phyloP scores from a whole-genome alignment of 345 rosid genomes.

The sweet orange (Citrus sinensis) region DVS_A1.0 CM039162.1:3600501-3601000 shows the following conservation, averaged over 20 bases:
- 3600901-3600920: background rate
- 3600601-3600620: too few relatives aligned
- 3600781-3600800: constrained; percentile 98
- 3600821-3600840: constrained; percentile 94
- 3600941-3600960: background rate
- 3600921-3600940: background rate
- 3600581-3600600: too few relatives aligned
- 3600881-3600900: constrained; percentile 11
- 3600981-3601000: background rate
- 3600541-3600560: background rate
- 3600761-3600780: constrained; percentile 43
- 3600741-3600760: background rate
- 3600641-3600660: too few relatives aligned
- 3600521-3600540: background rate
- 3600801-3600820: constrained; percentile 82
- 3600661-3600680: background rate
- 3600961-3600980: background rate
- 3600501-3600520: background rate
- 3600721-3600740: background rate
- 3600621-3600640: too few relatives aligned
- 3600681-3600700: background rate
- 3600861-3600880: constrained; percentile 97
- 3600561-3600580: background rate
- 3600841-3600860: constrained; percentile 95
- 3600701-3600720: constrained; percentile 1